Percentiles rank a stretch among this genome's conserved stretches.
Conservation (phyloP, 2,329 filamentous ascomycete species). For the Clarireedia homoeocarpa region DNA sequence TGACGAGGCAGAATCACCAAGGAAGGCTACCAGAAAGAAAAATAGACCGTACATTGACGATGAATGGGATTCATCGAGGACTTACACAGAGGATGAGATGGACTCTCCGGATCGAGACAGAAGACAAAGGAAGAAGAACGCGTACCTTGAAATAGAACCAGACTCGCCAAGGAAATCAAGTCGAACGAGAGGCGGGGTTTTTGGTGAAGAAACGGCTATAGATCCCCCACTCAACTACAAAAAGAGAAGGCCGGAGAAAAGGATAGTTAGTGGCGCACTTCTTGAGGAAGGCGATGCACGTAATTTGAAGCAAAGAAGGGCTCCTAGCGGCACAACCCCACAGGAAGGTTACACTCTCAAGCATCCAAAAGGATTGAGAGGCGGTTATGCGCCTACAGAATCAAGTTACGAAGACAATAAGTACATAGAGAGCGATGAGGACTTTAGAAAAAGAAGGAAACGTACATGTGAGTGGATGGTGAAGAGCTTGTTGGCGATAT, state of each 20-base stretch:
- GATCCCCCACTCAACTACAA: constrained; percentile 17
- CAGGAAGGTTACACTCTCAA: constrained; percentile 33
- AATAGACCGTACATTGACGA: neutral
- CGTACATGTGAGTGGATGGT: constrained; percentile 46
- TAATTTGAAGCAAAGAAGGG: constrained; percentile 42
- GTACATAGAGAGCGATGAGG: constrained; percentile 8
- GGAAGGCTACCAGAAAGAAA: neutral
- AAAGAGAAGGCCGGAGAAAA: constrained; percentile 33
- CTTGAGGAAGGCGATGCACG: constrained; percentile 58
- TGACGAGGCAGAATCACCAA: neutral
- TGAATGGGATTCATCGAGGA: neutral
- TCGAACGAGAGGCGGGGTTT: constrained; percentile 2
- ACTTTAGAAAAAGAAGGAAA: constrained; percentile 40
- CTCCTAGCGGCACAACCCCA: neutral
- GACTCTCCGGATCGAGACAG: neutral
- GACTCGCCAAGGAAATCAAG: constrained; percentile 1
- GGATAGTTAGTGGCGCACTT: constrained; percentile 63
- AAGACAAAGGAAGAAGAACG: neutral
- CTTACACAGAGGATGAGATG: neutral
- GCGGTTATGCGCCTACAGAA: constrained; percentile 6
- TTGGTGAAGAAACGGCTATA: constrained; percentile 21
- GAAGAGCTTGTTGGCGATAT: neutral
- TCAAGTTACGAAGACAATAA: neutral
- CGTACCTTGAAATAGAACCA: neutral
- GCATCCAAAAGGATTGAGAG: constrained; percentile 37